Percentiles rank a stretch among this genome's conserved stretches.
Evolutionary conservation across 805 yeast species (phyloP).

Genomic region (Teunomyces cretensis): DNA sequence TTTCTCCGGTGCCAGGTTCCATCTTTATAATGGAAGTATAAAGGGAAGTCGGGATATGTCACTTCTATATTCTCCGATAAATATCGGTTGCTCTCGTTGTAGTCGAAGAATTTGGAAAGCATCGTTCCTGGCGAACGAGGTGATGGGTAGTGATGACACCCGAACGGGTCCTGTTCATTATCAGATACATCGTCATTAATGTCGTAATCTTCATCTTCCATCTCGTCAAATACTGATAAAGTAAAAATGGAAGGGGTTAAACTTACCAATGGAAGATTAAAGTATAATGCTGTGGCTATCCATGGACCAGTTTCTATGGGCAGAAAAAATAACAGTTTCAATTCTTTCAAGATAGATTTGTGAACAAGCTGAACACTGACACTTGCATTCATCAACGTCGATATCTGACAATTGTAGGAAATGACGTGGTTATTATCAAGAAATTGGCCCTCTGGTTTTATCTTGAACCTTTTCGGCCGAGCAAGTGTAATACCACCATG

Average conservation of each 20-base stretch:
- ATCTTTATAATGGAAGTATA: not conserved
- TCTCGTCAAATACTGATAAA: constrained; percentile 11
- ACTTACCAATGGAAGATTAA: not conserved
- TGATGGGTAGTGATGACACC: not conserved
- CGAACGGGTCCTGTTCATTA: not conserved
- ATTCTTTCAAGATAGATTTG: not conserved
- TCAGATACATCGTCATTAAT: constrained; percentile 7
- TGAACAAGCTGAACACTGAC: not conserved
- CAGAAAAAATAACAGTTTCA: not conserved
- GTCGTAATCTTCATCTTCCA: constrained; percentile 14
- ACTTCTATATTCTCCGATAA: not conserved
- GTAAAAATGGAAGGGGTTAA: not conserved
- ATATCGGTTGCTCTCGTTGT: not conserved
- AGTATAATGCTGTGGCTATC: not conserved
- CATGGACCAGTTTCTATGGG: not conserved
- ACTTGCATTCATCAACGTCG: not conserved
- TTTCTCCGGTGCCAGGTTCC: constrained; percentile 1
- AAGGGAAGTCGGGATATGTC: constrained; percentile 1
- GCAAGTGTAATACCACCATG: not conserved
- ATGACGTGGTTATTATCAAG: not conserved
- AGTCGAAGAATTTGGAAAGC: constrained; percentile 1
- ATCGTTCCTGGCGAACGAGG: not conserved
- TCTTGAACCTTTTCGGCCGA: not conserved
- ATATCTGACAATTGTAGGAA: not conserved
- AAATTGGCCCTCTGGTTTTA: not conserved